A percentile compares a stretch with the other conserved stretches of the same genome.
phyloP scores from a whole-genome alignment of 345 rosid species.

The Microthlaspi erraticum region DNA sequence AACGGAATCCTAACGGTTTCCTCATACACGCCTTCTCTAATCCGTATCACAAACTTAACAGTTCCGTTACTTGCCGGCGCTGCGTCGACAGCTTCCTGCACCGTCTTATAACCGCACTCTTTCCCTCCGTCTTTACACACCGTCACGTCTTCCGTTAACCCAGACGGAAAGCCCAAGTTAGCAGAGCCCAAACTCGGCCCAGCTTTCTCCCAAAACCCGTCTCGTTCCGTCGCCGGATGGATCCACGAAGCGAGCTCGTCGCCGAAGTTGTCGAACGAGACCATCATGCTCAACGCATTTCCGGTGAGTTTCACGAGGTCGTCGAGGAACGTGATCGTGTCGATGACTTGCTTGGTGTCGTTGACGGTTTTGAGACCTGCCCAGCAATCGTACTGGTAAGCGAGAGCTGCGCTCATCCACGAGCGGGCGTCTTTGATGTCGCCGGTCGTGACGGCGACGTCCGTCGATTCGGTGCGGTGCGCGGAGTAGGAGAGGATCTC shows the following conservation, averaged over 20 bases:
- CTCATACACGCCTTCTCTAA: slow-evolving; percentile 72
- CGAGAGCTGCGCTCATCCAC: slow-evolving; percentile 78
- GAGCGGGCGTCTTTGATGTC: slow-evolving; percentile 73
- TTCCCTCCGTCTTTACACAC: slow-evolving; percentile 61
- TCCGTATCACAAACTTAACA: slow-evolving; percentile 63
- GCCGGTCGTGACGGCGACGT: slow-evolving; percentile 47
- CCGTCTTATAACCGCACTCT: slow-evolving; percentile 53
- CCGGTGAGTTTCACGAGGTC: slow-evolving; percentile 56
- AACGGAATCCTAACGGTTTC: slow-evolving; percentile 82
- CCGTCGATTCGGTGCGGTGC: slow-evolving; percentile 53
- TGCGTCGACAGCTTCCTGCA: slow-evolving; percentile 83
- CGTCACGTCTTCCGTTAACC: slow-evolving; percentile 61
- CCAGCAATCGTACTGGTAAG: slow-evolving; percentile 85
- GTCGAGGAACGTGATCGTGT: slow-evolving; percentile 63
- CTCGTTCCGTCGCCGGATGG: slow-evolving; percentile 77
- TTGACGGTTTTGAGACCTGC: slow-evolving; percentile 69
- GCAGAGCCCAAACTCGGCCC: slow-evolving; percentile 38
- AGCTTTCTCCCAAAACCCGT: slow-evolving; percentile 64
- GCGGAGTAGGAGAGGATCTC: slow-evolving; percentile 59
- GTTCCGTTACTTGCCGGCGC: slow-evolving; percentile 61
- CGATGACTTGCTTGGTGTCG: slow-evolving; percentile 55
- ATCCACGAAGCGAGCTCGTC: slow-evolving; percentile 57
- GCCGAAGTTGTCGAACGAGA: slow-evolving; percentile 63
- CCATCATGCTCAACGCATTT: slow-evolving; percentile 76
- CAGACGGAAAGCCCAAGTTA: slow-evolving; percentile 54